A percentile compares a stretch with the other conserved stretches of the same genome.
Evolutionary conservation across 116 monocot species (phyloP).

Genomic region (Zostera marina): DNA sequence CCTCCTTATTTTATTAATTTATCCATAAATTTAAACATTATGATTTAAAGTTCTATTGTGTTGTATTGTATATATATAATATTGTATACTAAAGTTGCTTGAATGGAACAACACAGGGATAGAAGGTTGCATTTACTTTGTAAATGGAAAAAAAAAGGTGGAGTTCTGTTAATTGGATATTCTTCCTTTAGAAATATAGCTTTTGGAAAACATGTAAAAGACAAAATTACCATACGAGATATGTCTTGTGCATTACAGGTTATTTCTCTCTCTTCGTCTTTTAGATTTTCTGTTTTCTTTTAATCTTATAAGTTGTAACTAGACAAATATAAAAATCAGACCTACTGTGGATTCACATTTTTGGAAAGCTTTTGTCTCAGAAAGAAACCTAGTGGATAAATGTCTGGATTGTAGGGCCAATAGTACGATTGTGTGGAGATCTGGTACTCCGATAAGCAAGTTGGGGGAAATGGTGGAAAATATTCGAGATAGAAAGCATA

Average conservation of each 20-base stretch:
- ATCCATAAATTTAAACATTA: no score
- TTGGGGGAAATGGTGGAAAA: no score
- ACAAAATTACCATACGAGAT: conserved; percentile 38
- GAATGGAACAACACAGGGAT: conserved; percentile 29
- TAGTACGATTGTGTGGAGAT: no score
- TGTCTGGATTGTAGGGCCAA: no score
- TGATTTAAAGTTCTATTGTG: no score
- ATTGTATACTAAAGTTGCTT: neutral
- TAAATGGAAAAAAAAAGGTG: conserved; percentile 88
- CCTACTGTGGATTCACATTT: no score
- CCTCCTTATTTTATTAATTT: no score
- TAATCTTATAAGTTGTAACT: neutral
- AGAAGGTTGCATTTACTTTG: conserved; percentile 47
- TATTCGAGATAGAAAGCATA: no score
- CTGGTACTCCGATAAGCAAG: no score
- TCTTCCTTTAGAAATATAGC: conserved; percentile 70
- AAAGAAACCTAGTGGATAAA: no score
- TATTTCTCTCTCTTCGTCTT: neutral
- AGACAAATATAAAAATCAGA: no score
- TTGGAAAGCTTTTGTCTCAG: no score
- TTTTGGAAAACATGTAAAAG: conserved; percentile 71
- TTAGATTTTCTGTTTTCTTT: neutral
- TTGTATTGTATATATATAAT: neutral
- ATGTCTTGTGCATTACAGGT: conserved; percentile 63
- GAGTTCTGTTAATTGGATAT: conserved; percentile 86